A percentile compares a stretch with the other conserved stretches of the same genome.
Evolutionary conservation across 768 basidiomycete species (phyloP).

Genomic region (Kwoniella newhampshirensis): DNA sequence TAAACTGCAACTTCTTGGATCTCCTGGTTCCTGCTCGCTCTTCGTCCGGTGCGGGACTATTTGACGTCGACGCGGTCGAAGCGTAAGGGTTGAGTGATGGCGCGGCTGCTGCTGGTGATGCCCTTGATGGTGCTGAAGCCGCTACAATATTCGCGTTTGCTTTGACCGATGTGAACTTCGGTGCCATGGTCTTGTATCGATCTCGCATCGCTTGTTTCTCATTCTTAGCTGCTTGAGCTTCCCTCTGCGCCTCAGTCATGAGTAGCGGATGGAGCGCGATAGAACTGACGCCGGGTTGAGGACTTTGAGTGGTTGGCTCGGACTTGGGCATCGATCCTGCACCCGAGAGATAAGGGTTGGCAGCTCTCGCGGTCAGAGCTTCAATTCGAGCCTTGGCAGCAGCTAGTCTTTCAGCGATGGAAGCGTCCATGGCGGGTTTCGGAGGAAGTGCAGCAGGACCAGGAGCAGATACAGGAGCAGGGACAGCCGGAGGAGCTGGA

Average conservation of each 20-base stretch:
- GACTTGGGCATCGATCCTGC: constrained; percentile 34
- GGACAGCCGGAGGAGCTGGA: constrained; percentile 54
- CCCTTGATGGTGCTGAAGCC: constrained; percentile 55
- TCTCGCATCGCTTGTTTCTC: constrained; percentile 62
- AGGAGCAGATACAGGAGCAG: constrained; percentile 57
- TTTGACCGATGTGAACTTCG: constrained; percentile 95
- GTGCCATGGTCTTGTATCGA: constrained; percentile 93
- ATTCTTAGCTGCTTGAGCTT: constrained; percentile 34
- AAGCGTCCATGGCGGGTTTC: constrained; percentile 26
- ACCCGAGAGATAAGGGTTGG: constrained; percentile 73
- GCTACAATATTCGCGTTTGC: constrained; percentile 54
- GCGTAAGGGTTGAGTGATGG: constrained; percentile 72
- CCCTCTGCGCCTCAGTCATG: constrained; percentile 24
- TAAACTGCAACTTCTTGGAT: constrained; percentile 67
- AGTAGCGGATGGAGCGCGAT: constrained; percentile 43
- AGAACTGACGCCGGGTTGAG: constrained; percentile 21
- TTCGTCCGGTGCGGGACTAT: constrained; percentile 18
- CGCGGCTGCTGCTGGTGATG: constrained; percentile 62
- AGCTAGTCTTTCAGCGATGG: constrained; percentile 63
- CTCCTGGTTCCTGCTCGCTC: constrained; percentile 39
- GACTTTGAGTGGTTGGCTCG: neutral
- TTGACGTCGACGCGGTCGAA: constrained; percentile 50
- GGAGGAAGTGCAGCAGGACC: constrained; percentile 55
- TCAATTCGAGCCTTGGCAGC: constrained; percentile 84
- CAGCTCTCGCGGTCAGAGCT: constrained; percentile 73